Conservation (phyloP, 2,329 filamentous ascomycete genomes). For the Alternaria hordeiaustralica region DNA sequence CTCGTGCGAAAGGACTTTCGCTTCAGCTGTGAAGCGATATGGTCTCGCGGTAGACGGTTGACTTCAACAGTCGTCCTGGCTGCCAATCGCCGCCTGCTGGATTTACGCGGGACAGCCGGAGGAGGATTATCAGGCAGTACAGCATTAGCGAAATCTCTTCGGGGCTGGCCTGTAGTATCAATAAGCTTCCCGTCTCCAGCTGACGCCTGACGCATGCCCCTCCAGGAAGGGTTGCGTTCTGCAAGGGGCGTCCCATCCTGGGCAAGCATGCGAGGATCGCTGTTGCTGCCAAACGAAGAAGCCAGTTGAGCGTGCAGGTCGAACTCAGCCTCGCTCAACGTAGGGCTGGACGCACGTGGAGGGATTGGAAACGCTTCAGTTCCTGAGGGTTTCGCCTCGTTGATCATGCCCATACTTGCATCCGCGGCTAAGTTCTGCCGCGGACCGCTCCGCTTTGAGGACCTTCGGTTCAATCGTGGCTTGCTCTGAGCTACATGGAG, state of each 20-base stretch:
- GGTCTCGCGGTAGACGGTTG: slow-evolving; percentile 34
- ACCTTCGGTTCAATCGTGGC: slow-evolving; percentile 26
- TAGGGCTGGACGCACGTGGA: slow-evolving; percentile 47
- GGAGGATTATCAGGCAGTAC: slow-evolving; percentile 18
- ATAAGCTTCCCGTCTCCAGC: slow-evolving; percentile 1
- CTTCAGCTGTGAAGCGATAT: slow-evolving; percentile 41
- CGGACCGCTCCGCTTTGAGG: slow-evolving; percentile 25
- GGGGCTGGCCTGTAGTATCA: slow-evolving; percentile 11
- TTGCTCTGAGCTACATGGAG: slow-evolving; percentile 19
- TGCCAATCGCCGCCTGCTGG: slow-evolving; percentile 49
- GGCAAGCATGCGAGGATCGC: slow-evolving; percentile 48
- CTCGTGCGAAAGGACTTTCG: slow-evolving; percentile 23
- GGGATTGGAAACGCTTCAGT: slow-evolving; percentile 22
- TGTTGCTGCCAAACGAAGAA: slow-evolving; percentile 44
- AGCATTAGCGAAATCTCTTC: slow-evolving; percentile 17
- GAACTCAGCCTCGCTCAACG: slow-evolving; percentile 55
- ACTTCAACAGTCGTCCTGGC: slow-evolving; percentile 24
- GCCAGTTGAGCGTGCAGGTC: slow-evolving; percentile 45
- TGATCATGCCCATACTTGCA: slow-evolving; percentile 29
- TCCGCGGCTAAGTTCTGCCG: slow-evolving; percentile 22
- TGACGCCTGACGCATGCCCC: slow-evolving; percentile 20
- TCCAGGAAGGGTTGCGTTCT: slow-evolving; percentile 31
- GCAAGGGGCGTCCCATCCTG: slow-evolving; percentile 27
- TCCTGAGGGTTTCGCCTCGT: slow-evolving; percentile 29
- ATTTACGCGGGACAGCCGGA: slow-evolving; percentile 51